Percentiles rank a stretch among this genome's conserved stretches.
These are phyloP conservation scores for Pichia nanzhaoensis DNA, from an alignment of 805 yeast species.

Conservation along the genomic window DNA sequence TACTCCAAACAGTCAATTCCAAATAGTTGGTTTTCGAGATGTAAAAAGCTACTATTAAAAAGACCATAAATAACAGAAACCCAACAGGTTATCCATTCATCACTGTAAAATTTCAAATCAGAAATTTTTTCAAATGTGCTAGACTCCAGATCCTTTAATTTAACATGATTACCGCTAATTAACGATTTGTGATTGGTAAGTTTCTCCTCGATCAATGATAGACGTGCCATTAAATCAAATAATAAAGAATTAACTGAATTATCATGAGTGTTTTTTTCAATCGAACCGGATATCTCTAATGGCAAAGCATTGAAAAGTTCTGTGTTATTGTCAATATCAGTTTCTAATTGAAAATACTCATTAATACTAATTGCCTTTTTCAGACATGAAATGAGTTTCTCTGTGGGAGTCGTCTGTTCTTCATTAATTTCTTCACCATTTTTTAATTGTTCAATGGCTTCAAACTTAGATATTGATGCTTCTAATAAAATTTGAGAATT, in stretches of 20 bases:
- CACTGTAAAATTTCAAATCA: conserved; percentile 13
- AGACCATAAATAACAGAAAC: conserved; percentile 25
- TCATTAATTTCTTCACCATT: not conserved
- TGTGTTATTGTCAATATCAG: not conserved
- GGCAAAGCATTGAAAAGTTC: too few species aligned
- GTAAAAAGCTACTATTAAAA: conserved; percentile 21
- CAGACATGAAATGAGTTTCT: conserved; percentile 17
- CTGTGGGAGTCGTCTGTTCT: conserved; percentile 1
- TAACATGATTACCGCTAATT: conserved; percentile 9
- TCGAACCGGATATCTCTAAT: not conserved
- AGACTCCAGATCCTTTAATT: conserved; percentile 9
- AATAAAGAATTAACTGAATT: conserved; percentile 20
- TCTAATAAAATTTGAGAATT: conserved; percentile 26
- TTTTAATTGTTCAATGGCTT: conserved; percentile 13
- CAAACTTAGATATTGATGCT: conserved; percentile 24
- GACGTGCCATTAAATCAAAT: conserved; percentile 16
- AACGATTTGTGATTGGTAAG: conserved; percentile 2
- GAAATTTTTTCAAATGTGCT: conserved; percentile 12
- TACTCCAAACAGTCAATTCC: conserved; percentile 22
- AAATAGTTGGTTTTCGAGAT: conserved; percentile 22
- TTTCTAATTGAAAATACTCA: not conserved
- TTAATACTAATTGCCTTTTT: conserved; percentile 15
- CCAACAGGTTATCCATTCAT: conserved; percentile 25
- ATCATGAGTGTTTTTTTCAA: conserved; percentile 11
- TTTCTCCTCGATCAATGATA: conserved; percentile 11